Evolutionary conservation across 805 yeast genomes (phyloP).

Genomic region (Debaryomyces maramus): DNA sequence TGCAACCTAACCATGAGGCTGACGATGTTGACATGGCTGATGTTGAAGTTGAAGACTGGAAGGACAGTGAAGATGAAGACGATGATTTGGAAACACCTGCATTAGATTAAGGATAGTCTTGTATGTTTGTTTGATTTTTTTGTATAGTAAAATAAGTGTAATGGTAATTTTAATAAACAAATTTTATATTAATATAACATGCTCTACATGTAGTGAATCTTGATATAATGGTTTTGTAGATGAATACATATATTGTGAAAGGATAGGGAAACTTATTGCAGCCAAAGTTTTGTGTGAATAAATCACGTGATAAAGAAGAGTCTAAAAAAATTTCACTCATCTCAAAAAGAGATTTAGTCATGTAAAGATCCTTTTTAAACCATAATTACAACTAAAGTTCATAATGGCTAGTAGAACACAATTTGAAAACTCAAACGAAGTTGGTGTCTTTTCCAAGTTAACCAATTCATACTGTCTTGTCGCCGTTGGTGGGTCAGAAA

Average conservation of each 20-base stretch:
- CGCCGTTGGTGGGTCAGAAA: constrained; percentile 92
- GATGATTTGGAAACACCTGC: constrained; percentile 39
- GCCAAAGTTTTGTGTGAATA: constrained; percentile 1
- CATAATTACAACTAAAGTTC: too few relatives aligned
- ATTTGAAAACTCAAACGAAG: constrained; percentile 52
- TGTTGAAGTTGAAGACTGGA: constrained; percentile 59
- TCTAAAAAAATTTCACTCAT: not conserved
- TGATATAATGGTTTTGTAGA: too few relatives aligned
- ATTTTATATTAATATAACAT: too few relatives aligned
- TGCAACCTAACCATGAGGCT: constrained; percentile 81
- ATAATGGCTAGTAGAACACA: constrained; percentile 53
- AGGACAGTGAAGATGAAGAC: constrained; percentile 58
- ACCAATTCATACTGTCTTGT: constrained; percentile 96
- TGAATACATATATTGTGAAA: too few relatives aligned
- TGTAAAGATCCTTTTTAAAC: too few relatives aligned
- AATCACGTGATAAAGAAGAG: constrained; percentile 4
- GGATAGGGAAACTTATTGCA: not conserved
- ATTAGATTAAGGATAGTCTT: constrained; percentile 2
- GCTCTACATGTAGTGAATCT: too few relatives aligned
- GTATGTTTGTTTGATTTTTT: not conserved
- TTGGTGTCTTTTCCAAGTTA: constrained; percentile 91
- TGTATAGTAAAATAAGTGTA: not conserved
- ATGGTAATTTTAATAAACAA: not conserved
- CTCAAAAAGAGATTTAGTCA: too few relatives aligned
- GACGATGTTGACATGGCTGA: constrained; percentile 52